A percentile compares a stretch with the other conserved stretches of the same genome.
phyloP scores from a whole-genome alignment of 305 asterid genomes.

The Fraxinus albicans region DNA sequence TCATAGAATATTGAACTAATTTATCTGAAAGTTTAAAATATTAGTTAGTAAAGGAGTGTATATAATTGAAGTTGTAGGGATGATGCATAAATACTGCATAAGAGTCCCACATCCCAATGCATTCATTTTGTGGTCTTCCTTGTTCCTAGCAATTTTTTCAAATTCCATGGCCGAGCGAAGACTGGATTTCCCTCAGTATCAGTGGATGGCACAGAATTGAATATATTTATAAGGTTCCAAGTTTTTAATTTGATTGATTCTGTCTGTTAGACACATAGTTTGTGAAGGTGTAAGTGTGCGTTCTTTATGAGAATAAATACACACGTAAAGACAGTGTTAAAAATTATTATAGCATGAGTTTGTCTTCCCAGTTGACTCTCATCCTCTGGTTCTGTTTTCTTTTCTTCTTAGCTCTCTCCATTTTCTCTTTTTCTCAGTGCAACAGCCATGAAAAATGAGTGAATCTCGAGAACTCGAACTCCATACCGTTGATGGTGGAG shows the following conservation, averaged over 20 bases:
- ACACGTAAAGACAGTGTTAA: background rate
- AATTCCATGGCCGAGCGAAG: background rate
- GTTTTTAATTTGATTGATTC: background rate
- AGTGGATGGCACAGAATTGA: background rate
- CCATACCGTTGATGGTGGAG: background rate
- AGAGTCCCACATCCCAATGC: background rate
- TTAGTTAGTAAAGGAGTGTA: background rate
- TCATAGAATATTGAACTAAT: background rate
- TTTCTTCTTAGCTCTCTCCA: background rate
- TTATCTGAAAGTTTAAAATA: background rate
- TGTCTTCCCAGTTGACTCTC: background rate
- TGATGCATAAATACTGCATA: background rate
- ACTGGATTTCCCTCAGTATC: background rate
- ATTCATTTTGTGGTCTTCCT: background rate
- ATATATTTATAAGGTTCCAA: background rate
- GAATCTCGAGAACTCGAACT: slow-evolving; percentile 25
- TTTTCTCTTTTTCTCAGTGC: background rate
- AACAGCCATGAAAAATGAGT: slow-evolving; percentile 24
- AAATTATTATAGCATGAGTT: background rate
- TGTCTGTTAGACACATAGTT: background rate
- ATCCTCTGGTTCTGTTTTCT: background rate
- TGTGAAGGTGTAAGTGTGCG: background rate
- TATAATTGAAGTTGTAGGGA: background rate
- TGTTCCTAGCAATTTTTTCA: background rate
- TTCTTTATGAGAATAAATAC: background rate